These are phyloP conservation scores for Ocimum tenuiflorum DNA, from an alignment of 257 asterid species.

Conservation along the genomic window DNA sequence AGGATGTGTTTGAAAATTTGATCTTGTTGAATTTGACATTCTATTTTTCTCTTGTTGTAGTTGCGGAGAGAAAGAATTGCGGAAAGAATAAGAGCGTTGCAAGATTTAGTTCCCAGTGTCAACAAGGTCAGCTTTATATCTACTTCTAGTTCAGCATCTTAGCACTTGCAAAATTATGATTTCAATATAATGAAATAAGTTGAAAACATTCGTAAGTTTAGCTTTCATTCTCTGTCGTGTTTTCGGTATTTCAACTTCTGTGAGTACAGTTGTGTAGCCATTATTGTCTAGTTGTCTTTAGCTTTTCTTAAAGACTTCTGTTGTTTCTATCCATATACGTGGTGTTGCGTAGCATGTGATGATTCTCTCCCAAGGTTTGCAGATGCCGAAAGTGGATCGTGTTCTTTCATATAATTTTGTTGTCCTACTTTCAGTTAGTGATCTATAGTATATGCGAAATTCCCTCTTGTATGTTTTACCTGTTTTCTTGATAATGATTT, in stretches of 20 bases:
- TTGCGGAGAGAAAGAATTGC: conserved; percentile 95
- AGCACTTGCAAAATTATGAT: background rate
- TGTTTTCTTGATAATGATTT: conserved; percentile 3
- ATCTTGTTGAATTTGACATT: background rate
- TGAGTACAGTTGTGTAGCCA: background rate
- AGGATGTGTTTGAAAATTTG: background rate
- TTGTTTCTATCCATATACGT: too few species aligned
- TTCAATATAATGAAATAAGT: background rate
- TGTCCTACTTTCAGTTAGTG: background rate
- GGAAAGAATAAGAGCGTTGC: conserved; percentile 93
- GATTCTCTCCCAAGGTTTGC: too few species aligned
- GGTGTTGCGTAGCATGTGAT: too few species aligned
- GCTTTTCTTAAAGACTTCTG: conserved; percentile 7
- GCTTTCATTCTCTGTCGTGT: conserved; percentile 7
- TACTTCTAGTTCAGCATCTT: conserved; percentile 2
- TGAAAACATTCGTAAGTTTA: conserved; percentile 12
- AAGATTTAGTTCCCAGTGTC: conserved; percentile 94
- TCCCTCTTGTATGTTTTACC: background rate
- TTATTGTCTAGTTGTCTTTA: too few species aligned
- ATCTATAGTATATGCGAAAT: background rate
- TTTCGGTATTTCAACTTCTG: background rate
- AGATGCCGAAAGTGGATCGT: too few species aligned
- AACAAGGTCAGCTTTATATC: conserved; percentile 59
- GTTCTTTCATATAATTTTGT: background rate
- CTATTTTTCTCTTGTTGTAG: conserved; percentile 29